Evolutionary conservation across 192 early-diverging fungal genomes (phyloP), one percentile per base, ranked within the genome.

Genomic region (Mortierella claussenii): DNA sequence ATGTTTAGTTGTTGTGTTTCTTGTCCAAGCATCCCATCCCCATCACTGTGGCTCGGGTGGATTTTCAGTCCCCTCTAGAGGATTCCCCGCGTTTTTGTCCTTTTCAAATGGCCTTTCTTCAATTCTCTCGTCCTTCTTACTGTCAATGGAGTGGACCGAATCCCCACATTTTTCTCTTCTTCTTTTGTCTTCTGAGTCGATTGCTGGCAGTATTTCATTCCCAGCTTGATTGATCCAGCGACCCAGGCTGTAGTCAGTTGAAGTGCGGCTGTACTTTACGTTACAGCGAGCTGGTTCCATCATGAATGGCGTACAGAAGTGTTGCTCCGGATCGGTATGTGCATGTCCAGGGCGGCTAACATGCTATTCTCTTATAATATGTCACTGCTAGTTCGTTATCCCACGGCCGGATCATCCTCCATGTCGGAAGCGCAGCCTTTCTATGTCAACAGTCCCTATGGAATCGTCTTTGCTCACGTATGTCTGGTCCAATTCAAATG

Each of bases 391-490:
- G 98, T 97, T 50, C 89, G 98, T 40, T 99, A 99, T 76, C 98
- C 98, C 36, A 99, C 98, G 13, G 98, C 98, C 24, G 98, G 98
- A 12, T 93, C 95, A 12, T 97, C 98, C 7, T 96, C 97, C 13
- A 89, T 83, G 42, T 94, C 96, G 13, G 98, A 99, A 81, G 96
- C 98, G 26, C 98, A 99, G 83, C 97, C 98, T 45, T 98, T 99
- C 79, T 99, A 98, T 78, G 98, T 99, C 73, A 99, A 99, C 90
- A 93, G 91, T 71, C 98, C 98, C 17, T 99, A 99, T 71, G 98
- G 98, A 33, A 90, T 99, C 44, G 94, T 91, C 21, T 87, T 98
- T 69, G 97, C 93, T 28, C 98, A 99, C 70, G 93, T 95, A 89
- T 68, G 86, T 73, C 5, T 40, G 36, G 42, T 46, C 10, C 24